Evolutionary conservation across 306 rosid genomes (phyloP).

Genomic region (Cucurbita argyrosperma): DNA sequence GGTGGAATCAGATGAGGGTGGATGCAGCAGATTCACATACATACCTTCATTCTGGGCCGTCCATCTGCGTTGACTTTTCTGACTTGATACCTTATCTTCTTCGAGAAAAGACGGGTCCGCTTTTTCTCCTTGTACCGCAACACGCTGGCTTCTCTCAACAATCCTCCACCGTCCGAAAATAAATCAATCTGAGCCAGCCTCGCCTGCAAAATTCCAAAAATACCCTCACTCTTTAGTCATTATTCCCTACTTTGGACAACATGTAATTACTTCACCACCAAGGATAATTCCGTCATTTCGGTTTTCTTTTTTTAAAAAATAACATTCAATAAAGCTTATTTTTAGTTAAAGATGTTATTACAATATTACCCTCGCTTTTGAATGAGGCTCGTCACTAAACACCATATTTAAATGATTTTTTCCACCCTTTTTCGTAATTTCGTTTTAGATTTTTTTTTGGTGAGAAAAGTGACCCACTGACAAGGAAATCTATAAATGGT

Average conservation of each 20-base stretch:
- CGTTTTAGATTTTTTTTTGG: not conserved
- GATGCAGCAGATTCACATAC: not conserved
- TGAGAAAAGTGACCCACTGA: not conserved
- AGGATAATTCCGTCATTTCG: not conserved
- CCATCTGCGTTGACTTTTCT: conserved; percentile 69
- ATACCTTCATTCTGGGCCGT: conserved; percentile 94
- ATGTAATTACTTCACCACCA: not conserved
- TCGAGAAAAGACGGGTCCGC: conserved; percentile 52
- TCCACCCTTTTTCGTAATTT: not conserved
- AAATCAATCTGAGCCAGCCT: conserved; percentile 55
- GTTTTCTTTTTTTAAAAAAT: not conserved
- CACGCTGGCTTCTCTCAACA: conserved; percentile 63
- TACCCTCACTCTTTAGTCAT: not conserved
- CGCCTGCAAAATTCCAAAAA: conserved; percentile 32
- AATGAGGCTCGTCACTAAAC: not conserved
- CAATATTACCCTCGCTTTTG: not conserved
- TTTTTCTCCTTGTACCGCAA: conserved; percentile 72
- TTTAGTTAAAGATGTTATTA: not conserved
- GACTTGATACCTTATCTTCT: conserved; percentile 84
- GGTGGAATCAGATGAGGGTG: not conserved
- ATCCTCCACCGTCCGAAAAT: conserved; percentile 39
- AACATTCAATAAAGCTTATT: too few species aligned
- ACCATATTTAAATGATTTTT: not conserved
- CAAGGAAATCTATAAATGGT: not conserved
- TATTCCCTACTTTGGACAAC: conserved; percentile 14